Conservation (phyloP, 2,329 filamentous ascomycete genomes). For the Juglanconis juglandina region DNA sequence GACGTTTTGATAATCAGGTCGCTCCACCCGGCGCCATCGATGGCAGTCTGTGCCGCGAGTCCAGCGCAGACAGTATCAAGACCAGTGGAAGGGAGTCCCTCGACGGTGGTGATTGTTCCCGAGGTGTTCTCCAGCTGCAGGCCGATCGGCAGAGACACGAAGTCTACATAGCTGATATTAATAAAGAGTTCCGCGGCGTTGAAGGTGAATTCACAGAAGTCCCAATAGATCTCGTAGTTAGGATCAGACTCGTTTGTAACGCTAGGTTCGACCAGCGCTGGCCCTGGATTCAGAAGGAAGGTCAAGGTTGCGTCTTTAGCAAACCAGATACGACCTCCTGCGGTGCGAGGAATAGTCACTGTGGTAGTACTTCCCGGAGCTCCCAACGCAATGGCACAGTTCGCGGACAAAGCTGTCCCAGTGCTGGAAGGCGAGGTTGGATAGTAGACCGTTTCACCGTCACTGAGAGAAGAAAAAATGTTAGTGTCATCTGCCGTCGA, state of each 20-base stretch:
- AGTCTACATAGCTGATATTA: constrained; percentile 74
- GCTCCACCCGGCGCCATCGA: constrained; percentile 50
- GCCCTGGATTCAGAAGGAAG: constrained; percentile 66
- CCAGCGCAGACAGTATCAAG: constrained; percentile 42
- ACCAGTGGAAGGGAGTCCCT: constrained; percentile 46
- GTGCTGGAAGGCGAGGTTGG: constrained; percentile 55
- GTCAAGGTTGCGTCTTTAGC: constrained; percentile 56
- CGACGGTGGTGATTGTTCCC: constrained; percentile 43
- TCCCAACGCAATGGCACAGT: constrained; percentile 64
- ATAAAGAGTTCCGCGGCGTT: constrained; percentile 60
- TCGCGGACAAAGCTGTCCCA: constrained; percentile 47
- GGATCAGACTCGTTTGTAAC: constrained; percentile 63
- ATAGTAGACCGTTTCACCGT: constrained; percentile 64
- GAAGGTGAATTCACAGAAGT: constrained; percentile 68
- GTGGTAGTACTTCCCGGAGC: constrained; percentile 55
- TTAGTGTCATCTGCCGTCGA: neutral
- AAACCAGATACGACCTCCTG: constrained; percentile 71
- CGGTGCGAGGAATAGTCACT: constrained; percentile 66
- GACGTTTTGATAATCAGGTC: constrained; percentile 44
- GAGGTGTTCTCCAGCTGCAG: constrained; percentile 48
- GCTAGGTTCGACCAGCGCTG: constrained; percentile 71
- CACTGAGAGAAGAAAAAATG: constrained; percentile 26
- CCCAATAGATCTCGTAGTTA: constrained; percentile 62
- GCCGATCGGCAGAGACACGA: constrained; percentile 63
- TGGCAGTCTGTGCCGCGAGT: constrained; percentile 42